These are phyloP conservation scores for Entonaema liquescens DNA, from an alignment of 495 filamentous ascomycete genomes.

Conservation along the genomic window DNA sequence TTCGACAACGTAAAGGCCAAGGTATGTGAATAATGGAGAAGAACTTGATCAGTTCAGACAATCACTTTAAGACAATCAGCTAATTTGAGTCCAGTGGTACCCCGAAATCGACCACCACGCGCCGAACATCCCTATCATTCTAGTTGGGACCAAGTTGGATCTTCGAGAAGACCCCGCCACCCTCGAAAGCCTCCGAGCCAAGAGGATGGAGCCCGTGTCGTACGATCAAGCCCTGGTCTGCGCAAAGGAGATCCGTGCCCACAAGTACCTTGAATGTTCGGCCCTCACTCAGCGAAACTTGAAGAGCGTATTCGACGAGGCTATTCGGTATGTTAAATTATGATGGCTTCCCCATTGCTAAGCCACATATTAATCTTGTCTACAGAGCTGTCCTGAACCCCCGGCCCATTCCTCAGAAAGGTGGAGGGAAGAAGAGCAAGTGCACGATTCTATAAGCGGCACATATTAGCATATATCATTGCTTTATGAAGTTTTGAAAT, in stretches of 20 bases:
- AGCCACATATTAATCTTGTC: constrained; percentile 22
- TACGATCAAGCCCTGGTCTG: constrained; percentile 87
- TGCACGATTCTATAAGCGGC: constrained; percentile 75
- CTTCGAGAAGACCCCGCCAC: constrained; percentile 89
- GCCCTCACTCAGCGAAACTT: constrained; percentile 93
- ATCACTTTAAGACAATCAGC: constrained; percentile 2
- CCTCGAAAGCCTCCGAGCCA: constrained; percentile 75
- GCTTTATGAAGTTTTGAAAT: constrained; percentile 31
- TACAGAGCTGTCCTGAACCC: constrained; percentile 84
- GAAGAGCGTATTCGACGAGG: constrained; percentile 98
- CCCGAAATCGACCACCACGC: constrained; percentile 98
- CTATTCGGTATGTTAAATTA: constrained; percentile 74
- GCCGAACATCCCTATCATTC: constrained; percentile 92
- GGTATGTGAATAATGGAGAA: constrained; percentile 57
- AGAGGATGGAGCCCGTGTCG: constrained; percentile 90
- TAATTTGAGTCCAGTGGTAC: constrained; percentile 72
- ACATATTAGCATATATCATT: background rate
- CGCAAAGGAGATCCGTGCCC: constrained; percentile 90
- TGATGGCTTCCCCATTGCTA: background rate
- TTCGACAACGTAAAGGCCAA: constrained; percentile 98
- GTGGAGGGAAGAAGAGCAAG: constrained; percentile 67
- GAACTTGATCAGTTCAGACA: background rate
- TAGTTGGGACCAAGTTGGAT: constrained; percentile 98
- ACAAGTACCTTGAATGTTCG: constrained; percentile 98
- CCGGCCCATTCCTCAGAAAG: constrained; percentile 66